These are phyloP conservation scores for Abrus precatorius DNA, from an alignment of 306 rosid species.

Conservation along the genomic window DNA sequence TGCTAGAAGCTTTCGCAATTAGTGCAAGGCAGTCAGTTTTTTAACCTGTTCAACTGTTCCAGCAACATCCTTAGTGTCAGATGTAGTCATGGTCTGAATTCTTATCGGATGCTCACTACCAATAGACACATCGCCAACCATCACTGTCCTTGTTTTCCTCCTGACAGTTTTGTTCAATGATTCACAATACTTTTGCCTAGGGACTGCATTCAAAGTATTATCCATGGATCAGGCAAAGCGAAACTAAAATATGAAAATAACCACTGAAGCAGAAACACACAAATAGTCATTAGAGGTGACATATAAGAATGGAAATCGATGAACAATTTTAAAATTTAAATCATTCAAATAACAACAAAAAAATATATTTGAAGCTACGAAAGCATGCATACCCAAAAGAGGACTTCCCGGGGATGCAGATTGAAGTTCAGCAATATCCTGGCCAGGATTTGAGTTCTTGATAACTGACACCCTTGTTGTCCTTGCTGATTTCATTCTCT, in stretches of 20 bases:
- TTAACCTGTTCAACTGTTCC: slow-evolving; percentile 95
- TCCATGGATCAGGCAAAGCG: slow-evolving; percentile 47
- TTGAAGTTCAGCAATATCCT: slow-evolving; percentile 85
- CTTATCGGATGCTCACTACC: slow-evolving; percentile 98
- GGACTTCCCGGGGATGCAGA: slow-evolving; percentile 90
- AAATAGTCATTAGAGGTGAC: slow-evolving; percentile 8
- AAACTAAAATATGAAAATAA: slow-evolving; percentile 27
- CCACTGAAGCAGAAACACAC: slow-evolving; percentile 7
- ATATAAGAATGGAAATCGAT: not conserved
- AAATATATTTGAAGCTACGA: slow-evolving; percentile 5
- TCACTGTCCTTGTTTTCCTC: slow-evolving; percentile 94
- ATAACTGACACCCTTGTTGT: slow-evolving; percentile 72
- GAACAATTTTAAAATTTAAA: slow-evolving; percentile 19
- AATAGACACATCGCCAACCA: slow-evolving; percentile 87
- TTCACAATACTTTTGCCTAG: slow-evolving; percentile 92
- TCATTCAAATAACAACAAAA: not conserved
- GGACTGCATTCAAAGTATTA: slow-evolving; percentile 69
- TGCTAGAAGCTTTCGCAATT: not conserved
- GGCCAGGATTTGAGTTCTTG: slow-evolving; percentile 74
- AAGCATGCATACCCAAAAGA: slow-evolving; percentile 69
- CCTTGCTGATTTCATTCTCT: slow-evolving; percentile 60
- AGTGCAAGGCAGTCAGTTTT: slow-evolving; percentile 37
- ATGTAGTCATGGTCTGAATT: slow-evolving; percentile 99
- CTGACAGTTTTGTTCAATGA: slow-evolving; percentile 83
- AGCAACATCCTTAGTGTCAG: slow-evolving; percentile 90